Percentiles rank a stretch among this genome's conserved stretches.
Evolutionary conservation across 1,139 yeast genomes (phyloP).

Genomic region (Hanseniaspora sp.): DNA sequence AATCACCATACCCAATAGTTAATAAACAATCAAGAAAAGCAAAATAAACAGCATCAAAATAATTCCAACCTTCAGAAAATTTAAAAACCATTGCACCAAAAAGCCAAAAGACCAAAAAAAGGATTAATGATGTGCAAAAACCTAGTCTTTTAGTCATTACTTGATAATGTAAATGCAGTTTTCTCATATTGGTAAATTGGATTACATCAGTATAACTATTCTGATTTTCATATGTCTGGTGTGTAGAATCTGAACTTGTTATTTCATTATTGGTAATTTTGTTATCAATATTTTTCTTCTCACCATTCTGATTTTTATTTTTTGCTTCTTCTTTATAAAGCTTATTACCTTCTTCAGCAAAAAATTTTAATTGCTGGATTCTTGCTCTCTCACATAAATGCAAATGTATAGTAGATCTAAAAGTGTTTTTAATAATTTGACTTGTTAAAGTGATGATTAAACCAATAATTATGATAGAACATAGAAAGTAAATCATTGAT

Average conservation of each 20-base stretch:
- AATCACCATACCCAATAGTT: conserved; percentile 81
- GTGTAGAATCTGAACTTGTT: background rate
- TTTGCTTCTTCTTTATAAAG: background rate
- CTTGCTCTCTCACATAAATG: conserved; percentile 42
- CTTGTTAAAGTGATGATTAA: conserved; percentile 58
- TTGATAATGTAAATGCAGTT: conserved; percentile 16
- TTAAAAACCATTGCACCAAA: conserved; percentile 31
- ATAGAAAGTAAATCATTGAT: conserved; percentile 49
- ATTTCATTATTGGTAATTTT: background rate
- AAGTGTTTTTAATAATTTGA: conserved; percentile 55
- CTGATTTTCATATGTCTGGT: background rate
- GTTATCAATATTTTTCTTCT: no score
- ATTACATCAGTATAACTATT: conserved; percentile 7
- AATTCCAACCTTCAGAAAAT: conserved; percentile 54
- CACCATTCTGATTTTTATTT: no score
- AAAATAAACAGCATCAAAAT: conserved; percentile 59
- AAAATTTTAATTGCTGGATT: conserved; percentile 19
- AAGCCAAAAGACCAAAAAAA: no score
- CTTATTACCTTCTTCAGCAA: no score
- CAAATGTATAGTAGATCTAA: conserved; percentile 55
- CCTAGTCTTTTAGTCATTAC: conserved; percentile 24
- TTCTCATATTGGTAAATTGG: conserved; percentile 13
- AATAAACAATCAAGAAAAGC: conserved; percentile 55
- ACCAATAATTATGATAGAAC: conserved; percentile 64
- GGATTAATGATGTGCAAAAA: conserved; percentile 34